Percentiles rank a stretch among this genome's conserved stretches.
Evolutionary conservation across 73 alveolate genomes (phyloP).

Genomic region (Tetrahymena thermophila): DNA sequence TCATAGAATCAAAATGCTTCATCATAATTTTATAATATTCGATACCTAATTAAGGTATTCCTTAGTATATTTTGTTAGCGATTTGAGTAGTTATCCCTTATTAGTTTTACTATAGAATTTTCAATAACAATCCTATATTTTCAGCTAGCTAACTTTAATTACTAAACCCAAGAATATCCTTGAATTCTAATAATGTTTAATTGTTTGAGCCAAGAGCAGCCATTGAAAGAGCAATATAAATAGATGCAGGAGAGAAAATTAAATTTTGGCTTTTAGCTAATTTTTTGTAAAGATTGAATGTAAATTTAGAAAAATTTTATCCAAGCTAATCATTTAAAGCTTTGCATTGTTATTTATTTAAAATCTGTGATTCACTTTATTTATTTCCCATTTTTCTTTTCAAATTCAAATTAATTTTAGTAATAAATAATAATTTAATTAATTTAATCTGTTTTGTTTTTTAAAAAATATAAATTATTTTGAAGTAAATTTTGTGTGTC

Average conservation of each 20-base stretch:
- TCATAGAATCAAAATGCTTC: not conserved
- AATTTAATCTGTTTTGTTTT: no score
- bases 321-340: not conserved
- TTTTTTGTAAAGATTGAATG: not conserved
- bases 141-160: not conserved
- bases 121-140: not conserved
- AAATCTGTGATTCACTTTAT: not conserved
- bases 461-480: no score
- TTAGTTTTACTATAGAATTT: no score
- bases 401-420: no score
- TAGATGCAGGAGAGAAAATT: not conserved
- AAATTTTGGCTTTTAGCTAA: not conserved
- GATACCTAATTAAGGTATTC: not conserved
- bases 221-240: not conserved
- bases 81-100: not conserved
- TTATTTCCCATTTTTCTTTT: not conserved
- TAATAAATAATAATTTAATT: no score
- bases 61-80: not conserved
- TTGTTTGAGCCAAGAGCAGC: not conserved
- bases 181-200: not conserved
- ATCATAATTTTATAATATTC: not conserved
- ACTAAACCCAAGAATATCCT: not conserved
- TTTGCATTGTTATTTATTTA: not conserved
- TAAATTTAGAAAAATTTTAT: not conserved
- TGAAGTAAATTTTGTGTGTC: not conserved